Percentiles rank a stretch among this genome's conserved stretches.
Conservation (phyloP, 768 basidiomycete genomes). For the Leccinum longicurvipes region DNA sequence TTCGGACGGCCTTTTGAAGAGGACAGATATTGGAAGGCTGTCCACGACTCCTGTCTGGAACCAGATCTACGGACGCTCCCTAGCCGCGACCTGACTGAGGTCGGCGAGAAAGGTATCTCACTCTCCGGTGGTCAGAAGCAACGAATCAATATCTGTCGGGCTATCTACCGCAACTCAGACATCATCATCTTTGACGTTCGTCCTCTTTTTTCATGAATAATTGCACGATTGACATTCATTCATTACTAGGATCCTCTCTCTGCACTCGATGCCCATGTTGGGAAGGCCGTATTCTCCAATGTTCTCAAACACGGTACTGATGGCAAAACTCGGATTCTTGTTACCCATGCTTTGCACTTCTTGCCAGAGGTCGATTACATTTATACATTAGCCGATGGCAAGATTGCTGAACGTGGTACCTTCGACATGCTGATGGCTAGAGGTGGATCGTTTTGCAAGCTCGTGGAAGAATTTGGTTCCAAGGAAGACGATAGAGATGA, state of each 20-base stretch:
- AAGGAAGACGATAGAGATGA: slow-evolving; percentile 23
- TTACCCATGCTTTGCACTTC: slow-evolving; percentile 91
- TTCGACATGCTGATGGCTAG: slow-evolving; percentile 66
- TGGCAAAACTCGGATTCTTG: slow-evolving; percentile 80
- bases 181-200: no score
- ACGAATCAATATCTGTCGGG: no score
- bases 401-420: slow-evolving; percentile 76
- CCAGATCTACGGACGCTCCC: no score
- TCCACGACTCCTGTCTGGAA: no score
- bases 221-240: not conserved
- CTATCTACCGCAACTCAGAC: no score
- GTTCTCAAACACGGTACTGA: slow-evolving; percentile 62
- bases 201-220: not conserved
- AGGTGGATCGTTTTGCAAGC: slow-evolving; percentile 66
- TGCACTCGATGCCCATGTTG: slow-evolving; percentile 92
- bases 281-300: slow-evolving; percentile 82
- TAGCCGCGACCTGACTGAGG: no score
- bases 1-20: no score
- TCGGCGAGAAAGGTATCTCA: no score
- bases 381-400: slow-evolving; percentile 72
- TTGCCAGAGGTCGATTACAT: slow-evolving; percentile 86
- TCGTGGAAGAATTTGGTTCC: slow-evolving; percentile 61
- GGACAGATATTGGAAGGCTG: no score
- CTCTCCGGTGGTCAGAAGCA: no score
- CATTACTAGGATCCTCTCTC: slow-evolving; percentile 62